A percentile compares a stretch with the other conserved stretches of the same genome.
Conservation (phyloP, 306 rosid genomes). For the Fagus sylvatica region DNA sequence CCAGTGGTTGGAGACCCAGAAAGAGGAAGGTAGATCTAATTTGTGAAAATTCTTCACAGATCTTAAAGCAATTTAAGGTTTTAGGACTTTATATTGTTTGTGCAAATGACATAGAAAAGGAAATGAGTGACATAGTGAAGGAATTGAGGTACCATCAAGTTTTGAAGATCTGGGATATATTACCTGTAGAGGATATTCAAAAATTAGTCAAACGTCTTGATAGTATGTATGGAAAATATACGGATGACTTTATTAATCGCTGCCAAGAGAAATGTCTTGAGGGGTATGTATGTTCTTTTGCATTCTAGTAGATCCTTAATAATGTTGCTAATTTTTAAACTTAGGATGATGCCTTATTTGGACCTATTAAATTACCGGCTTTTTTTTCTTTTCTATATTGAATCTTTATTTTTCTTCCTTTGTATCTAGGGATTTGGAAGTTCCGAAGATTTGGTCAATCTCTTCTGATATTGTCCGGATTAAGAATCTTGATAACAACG, state of each 20-base stretch:
- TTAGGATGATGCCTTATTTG: not conserved
- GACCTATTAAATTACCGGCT: no score
- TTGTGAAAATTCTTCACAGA: conserved; percentile 46
- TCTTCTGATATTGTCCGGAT: conserved; percentile 37
- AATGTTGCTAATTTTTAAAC: not conserved
- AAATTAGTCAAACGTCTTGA: conserved; percentile 61
- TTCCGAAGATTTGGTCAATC: conserved; percentile 55
- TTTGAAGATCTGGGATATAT: conserved; percentile 70
- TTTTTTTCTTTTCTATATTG: not conserved
- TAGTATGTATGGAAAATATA: conserved; percentile 51
- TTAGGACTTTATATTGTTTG: conserved; percentile 50
- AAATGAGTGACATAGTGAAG: conserved; percentile 44
- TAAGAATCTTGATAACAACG: conserved; percentile 35
- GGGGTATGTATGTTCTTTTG: conserved; percentile 41
- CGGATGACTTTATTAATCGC: conserved; percentile 46
- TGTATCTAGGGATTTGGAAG: conserved; percentile 45
- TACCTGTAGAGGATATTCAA: conserved; percentile 54
- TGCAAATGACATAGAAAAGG: conserved; percentile 58
- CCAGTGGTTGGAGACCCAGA: conserved; percentile 79
- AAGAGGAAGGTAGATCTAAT: conserved; percentile 14
- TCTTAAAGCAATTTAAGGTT: conserved; percentile 61
- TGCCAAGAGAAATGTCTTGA: conserved; percentile 56
- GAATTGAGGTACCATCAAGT: conserved; percentile 45
- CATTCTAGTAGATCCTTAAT: not conserved
- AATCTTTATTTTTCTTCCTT: not conserved